Evolutionary conservation across 139 green algal genomes (phyloP), one percentile per base, ranked within the genome.

Genomic region (Auxenochlorella pyrenoidosa): DNA sequence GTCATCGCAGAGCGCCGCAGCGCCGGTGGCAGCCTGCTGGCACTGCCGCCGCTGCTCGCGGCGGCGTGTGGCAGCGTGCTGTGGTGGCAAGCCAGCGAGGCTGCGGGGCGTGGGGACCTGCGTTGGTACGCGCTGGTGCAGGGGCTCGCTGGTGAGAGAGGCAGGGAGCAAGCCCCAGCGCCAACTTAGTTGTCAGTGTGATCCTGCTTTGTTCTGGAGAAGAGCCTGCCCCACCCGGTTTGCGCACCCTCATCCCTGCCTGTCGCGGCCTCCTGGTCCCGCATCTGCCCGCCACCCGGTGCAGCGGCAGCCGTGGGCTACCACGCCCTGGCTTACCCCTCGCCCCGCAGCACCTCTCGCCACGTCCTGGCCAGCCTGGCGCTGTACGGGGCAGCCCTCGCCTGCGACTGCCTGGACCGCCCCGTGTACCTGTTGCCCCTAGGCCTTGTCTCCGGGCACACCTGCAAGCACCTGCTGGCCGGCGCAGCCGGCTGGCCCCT

Each of bases 381-480:
- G 10, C 21, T 59, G 1, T 85, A 85, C 13, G 79, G 58, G 12
- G 24, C 41, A 3, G 79, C 79, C 28, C 24, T 85, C 21, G 79
- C 40, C 1, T 28, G 60, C 12, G 79, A 85, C 38, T 10, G 60
- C 8, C 38, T 60, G 38, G 79, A 85, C 60, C 12, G 60, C 18
- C 59, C 30, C 30, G 30, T 85, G 26, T 76, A 85, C 8, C 59
- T 10, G 26, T 38, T 76, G 16, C 76, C 79, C 15, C 12, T 41
- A 8, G 26, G 21, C 22, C 0, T 59, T 0, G 30, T 75, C 24
- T 76, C 60, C 40, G 79, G 79, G 38, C 79, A 85, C 60, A 75
- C 40, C 10, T 15, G 76, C 24, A 86, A 79, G 66, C 82, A 86
- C 66, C 43, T 79, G 43, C 44, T 86, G 66, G 82, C 66, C 0